Base-by-base conservation (phyloP, 495 filamentous ascomycete genomes). In the Lepraria neglecta region DNA sequence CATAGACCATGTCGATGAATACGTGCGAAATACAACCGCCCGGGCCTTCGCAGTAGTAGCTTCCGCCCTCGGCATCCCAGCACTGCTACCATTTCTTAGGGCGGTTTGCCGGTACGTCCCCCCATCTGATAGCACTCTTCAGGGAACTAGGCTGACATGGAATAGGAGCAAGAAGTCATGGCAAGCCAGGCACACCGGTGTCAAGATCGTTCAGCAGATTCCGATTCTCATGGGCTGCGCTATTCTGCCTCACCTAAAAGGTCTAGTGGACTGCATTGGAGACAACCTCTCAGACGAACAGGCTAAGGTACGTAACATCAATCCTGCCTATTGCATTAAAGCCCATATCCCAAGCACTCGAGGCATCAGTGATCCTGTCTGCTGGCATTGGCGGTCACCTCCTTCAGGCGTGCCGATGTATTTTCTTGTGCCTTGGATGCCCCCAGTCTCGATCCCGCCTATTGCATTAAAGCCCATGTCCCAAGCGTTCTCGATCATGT, bases 191-290 rank as follows among this genome's bases (percentile, higher is more conserved):
- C 95, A 99, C 72, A 99, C 95, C n/a, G 95, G 95, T 73, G 95
- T 97, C 53, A 97, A 97, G 78, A 97, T 99, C 66, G 87, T 97
- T 30, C 95, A 99, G 69, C 95, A 99, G 73, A 97, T 99, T 67
- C 92, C 95, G n/a, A 99, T 99, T 68, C 75, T 97, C 15, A 97
- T 99, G 92, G 95, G 95, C 38, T 97, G 94, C 70, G 95, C 95
- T 33, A 91, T 97, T 64, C 79, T 99, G 31, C 95, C 94, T 40
- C 92, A 99, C 71, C 82, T 99, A 52, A 97, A 96, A 71, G 92
- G 90, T 7, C 78, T 99, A 30, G 95, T 99, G 19, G 95, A 97
- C 63, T 97, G 92, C 73, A 96, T 99, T 70, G 89, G 86, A 10
- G 90, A 91, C 61, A 96, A 95, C 71, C 80, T 99, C 17, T 95